A percentile compares a stretch with the other conserved stretches of the same genome.
These are phyloP conservation scores for Gryganskiella cystojenkinii DNA, from an alignment of 192 early-diverging fungal species.

Conservation along the genomic window DNA sequence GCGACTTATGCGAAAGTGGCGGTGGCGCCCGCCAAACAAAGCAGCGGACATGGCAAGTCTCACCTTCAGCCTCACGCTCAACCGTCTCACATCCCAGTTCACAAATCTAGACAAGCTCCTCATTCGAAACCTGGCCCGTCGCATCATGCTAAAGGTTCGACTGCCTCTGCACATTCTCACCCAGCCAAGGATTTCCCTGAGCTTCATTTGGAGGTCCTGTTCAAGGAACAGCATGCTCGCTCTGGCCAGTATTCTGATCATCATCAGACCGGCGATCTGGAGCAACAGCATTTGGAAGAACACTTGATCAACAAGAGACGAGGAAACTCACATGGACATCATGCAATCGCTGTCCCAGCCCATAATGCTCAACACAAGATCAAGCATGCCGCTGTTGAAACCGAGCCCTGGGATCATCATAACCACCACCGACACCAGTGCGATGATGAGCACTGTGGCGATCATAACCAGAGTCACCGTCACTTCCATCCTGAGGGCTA, in stretches of 20 bases:
- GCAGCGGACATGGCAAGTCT: too few relatives aligned
- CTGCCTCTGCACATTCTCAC: not conserved
- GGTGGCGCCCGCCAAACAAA: too few relatives aligned
- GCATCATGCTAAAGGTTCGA: too few relatives aligned
- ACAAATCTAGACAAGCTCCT: too few relatives aligned
- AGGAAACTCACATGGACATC: not conserved
- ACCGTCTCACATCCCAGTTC: too few relatives aligned
- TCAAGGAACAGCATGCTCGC: not conserved
- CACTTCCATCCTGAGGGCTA: not conserved
- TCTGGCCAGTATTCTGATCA: not conserved
- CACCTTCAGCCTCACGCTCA: too few relatives aligned
- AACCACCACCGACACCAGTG: constrained; percentile 2
- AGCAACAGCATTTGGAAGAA: not conserved
- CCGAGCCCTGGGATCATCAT: not conserved
- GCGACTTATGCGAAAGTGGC: too few relatives aligned
- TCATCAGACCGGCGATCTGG: not conserved
- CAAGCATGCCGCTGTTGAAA: not conserved
- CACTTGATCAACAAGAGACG: not conserved
- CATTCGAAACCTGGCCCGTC: too few relatives aligned
- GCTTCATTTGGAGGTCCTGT: not conserved
- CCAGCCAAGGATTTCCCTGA: not conserved
- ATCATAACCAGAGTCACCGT: not conserved
- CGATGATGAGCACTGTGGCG: not conserved
- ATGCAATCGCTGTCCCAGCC: not conserved
- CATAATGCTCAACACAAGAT: not conserved